phyloP scores from a whole-genome alignment of 2,329 filamentous ascomycete species.

The Calonectria ilicicola region DNA sequence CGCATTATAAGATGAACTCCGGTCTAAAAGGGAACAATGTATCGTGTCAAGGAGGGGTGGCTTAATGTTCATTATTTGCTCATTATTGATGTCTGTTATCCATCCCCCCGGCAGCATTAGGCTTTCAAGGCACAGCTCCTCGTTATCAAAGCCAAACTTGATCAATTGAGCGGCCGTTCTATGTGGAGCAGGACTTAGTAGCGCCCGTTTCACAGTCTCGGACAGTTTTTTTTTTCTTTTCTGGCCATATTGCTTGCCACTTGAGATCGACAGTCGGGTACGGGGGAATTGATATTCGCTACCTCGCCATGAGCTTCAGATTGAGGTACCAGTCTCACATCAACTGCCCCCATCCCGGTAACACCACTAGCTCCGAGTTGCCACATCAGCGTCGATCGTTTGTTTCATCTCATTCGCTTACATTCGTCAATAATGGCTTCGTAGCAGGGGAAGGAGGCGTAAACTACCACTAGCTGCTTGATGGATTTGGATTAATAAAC shows the following conservation, averaged over 20 bases:
- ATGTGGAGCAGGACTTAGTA: background rate
- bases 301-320: background rate
- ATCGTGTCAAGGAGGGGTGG: background rate
- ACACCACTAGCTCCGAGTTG: background rate
- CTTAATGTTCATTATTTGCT: background rate
- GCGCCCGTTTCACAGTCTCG: constrained; percentile 1
- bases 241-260: background rate
- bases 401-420: background rate
- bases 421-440: background rate
- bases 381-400: background rate
- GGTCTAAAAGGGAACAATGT: background rate
- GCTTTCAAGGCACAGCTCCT: background rate
- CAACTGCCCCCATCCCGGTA: background rate
- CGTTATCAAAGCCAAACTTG: background rate
- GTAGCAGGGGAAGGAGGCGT: background rate
- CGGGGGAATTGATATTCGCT: background rate
- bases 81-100: background rate
- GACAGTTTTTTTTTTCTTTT: background rate
- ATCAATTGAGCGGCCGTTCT: background rate
- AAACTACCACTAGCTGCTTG: background rate
- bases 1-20: background rate
- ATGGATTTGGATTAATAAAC: background rate
- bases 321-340: background rate
- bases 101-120: background rate
- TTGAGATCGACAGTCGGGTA: background rate